Conservation (phyloP, 2,329 filamentous ascomycete genomes). For the Aotearoamyces nothofagi region DNA sequence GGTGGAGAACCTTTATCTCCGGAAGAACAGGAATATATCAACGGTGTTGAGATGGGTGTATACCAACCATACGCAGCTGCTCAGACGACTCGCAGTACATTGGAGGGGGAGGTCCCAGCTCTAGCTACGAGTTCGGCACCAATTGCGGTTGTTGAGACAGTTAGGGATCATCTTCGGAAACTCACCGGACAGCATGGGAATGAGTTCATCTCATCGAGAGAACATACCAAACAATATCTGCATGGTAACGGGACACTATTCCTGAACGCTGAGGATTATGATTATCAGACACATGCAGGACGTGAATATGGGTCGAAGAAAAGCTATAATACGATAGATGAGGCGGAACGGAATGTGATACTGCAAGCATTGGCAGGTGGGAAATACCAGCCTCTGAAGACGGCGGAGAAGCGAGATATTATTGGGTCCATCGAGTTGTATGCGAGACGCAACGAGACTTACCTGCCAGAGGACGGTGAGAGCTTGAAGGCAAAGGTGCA, state of each 20-base stretch:
- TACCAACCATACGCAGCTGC: constrained; percentile 11
- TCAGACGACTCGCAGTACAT: constrained; percentile 9
- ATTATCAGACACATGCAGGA: not conserved
- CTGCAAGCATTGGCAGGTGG: constrained; percentile 15
- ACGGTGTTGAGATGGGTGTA: constrained; percentile 7
- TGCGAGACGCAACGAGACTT: constrained; percentile 17
- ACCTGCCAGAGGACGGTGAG: constrained; percentile 13
- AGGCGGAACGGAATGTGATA: constrained; percentile 3
- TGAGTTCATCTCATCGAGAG: not conserved
- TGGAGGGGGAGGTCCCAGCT: constrained; percentile 11
- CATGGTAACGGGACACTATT: constrained; percentile 2
- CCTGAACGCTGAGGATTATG: not conserved
- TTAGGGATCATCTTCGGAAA: constrained; percentile 14
- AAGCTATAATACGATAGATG: constrained; percentile 1
- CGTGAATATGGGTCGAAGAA: too few relatives aligned
- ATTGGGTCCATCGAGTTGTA: constrained; percentile 11
- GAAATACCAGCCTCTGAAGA: constrained; percentile 12
- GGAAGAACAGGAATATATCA: not conserved
- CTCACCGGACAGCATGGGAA: constrained; percentile 8
- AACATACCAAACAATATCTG: constrained; percentile 2
- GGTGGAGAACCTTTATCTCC: not conserved
- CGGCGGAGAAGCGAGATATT: constrained; percentile 8
- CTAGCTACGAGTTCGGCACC: constrained; percentile 9
- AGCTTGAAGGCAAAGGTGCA: constrained; percentile 15
- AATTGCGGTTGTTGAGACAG: constrained; percentile 10